phyloP scores from a whole-genome alignment of 2,329 filamentous ascomycete species.

The Arthroderma sp. region DNA sequence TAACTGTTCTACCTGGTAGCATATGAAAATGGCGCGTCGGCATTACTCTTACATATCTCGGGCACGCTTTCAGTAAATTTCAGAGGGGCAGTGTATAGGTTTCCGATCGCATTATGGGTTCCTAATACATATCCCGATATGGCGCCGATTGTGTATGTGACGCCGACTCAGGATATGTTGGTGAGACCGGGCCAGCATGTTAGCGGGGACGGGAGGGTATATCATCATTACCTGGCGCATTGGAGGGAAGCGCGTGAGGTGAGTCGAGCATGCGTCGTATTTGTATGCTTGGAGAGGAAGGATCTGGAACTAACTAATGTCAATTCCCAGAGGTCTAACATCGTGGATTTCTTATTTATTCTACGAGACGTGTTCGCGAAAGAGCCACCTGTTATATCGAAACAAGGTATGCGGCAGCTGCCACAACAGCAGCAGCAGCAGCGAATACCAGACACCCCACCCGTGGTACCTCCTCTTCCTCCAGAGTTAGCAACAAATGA shows the following conservation, averaged over 20 bases:
- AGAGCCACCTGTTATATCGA: constrained; percentile 79
- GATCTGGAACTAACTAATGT: constrained; percentile 4
- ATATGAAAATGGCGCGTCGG: constrained; percentile 75
- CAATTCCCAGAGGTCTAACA: constrained; percentile 54
- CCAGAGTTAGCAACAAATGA: constrained; percentile 42
- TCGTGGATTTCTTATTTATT: constrained; percentile 70
- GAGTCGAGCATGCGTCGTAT: constrained; percentile 28
- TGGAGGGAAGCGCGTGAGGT: constrained; percentile 89
- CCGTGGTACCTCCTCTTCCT: constrained; percentile 59
- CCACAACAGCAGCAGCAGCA: constrained; percentile 22
- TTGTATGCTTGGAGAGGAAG: not conserved
- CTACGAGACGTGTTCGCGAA: constrained; percentile 81
- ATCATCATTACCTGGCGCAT: constrained; percentile 85
- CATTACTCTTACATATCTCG: constrained; percentile 70
- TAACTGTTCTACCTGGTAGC: constrained; percentile 38
- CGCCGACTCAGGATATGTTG: constrained; percentile 74
- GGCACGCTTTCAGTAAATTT: constrained; percentile 89
- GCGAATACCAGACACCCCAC: constrained; percentile 35
- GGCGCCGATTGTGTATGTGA: constrained; percentile 76
- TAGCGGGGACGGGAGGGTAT: constrained; percentile 80
- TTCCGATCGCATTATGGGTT: constrained; percentile 85
- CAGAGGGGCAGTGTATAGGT: constrained; percentile 76
- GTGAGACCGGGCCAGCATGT: constrained; percentile 91
- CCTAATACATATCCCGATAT: constrained; percentile 81
- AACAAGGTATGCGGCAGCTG: constrained; percentile 35